A percentile compares a stretch with the other conserved stretches of the same genome.
These are phyloP conservation scores for Leccinellum rugosiceps DNA, from an alignment of 768 basidiomycete species.

Conservation along the genomic window DNA sequence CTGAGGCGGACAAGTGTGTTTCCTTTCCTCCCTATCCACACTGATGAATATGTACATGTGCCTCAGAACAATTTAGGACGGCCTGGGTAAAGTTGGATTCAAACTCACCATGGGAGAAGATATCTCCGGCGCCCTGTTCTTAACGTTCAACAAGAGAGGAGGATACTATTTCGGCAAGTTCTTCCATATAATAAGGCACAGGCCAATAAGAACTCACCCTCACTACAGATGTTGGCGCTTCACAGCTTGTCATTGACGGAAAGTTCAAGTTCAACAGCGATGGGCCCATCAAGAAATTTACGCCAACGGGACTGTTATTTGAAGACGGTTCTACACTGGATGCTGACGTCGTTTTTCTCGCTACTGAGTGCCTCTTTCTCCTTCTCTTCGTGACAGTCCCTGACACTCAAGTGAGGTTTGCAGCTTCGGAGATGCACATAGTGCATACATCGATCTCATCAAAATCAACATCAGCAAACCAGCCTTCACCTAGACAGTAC, in stretches of 20 bases:
- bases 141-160: constrained; percentile 48
- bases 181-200: background rate
- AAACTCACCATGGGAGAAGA: constrained; percentile 48
- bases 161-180: constrained; percentile 65
- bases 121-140: constrained; percentile 47
- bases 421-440: constrained; percentile 22
- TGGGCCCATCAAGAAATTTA: constrained; percentile 34
- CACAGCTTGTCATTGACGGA: constrained; percentile 41
- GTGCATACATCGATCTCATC: constrained; percentile 17
- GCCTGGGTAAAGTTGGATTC: constrained; percentile 57
- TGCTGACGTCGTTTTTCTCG: constrained; percentile 39
- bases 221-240: constrained; percentile 37
- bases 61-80: constrained; percentile 50
- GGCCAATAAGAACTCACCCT: background rate
- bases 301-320: constrained; percentile 19
- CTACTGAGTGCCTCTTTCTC: constrained; percentile 25
- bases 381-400: background rate
- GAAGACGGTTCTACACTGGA: constrained; percentile 36
- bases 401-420: background rate
- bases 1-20: constrained; percentile 52
- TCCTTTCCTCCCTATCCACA: background rate
- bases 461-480: too few species aligned
- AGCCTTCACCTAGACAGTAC: too few species aligned
- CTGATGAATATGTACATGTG: background rate
- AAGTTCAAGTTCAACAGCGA: constrained; percentile 43